Evolutionary conservation across 2,329 filamentous ascomycete genomes (phyloP).

Genomic region (Leptographium galeiforme): DNA sequence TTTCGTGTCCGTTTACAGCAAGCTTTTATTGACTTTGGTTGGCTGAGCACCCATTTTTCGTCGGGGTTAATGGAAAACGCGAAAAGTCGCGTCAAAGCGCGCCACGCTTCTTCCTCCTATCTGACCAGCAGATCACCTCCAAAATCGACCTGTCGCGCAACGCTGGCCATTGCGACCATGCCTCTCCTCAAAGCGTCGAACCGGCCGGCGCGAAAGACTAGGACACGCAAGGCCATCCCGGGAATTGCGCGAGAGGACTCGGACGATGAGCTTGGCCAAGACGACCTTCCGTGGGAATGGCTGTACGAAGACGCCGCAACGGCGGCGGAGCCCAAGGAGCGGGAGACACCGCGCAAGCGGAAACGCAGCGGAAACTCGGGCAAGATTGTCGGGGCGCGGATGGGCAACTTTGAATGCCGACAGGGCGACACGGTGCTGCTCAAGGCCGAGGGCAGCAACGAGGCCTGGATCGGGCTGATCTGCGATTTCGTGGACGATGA

Average conservation of each 20-base stretch:
- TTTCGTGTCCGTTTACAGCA: too few species aligned
- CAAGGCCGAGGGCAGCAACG: conserved; percentile 73
- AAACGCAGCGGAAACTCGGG: conserved; percentile 22
- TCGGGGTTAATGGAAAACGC: conserved; percentile 7
- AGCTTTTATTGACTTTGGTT: background rate
- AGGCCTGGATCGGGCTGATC: conserved; percentile 87
- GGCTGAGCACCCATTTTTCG: background rate
- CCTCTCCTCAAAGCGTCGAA: conserved; percentile 5
- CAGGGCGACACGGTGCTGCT: conserved; percentile 77
- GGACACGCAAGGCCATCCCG: conserved; percentile 19
- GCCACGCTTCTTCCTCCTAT: background rate
- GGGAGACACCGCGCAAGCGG: conserved; percentile 9
- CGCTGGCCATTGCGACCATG: conserved; percentile 1
- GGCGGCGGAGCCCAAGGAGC: conserved; percentile 2
- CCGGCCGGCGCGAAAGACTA: conserved; percentile 1
- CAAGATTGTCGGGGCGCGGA: conserved; percentile 66
- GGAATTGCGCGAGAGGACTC: conserved; percentile 65
- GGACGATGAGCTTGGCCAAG: conserved; percentile 69
- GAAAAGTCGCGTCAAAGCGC: conserved; percentile 6
- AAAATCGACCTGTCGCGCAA: background rate
- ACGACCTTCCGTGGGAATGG: conserved; percentile 69
- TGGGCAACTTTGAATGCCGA: conserved; percentile 67
- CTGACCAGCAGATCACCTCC: background rate
- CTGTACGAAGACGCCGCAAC: conserved; percentile 40
- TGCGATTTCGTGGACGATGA: conserved; percentile 67